These are phyloP conservation scores for Auriscalpium vulgare DNA, from an alignment of 768 basidiomycete species.

Conservation along the genomic window DNA sequence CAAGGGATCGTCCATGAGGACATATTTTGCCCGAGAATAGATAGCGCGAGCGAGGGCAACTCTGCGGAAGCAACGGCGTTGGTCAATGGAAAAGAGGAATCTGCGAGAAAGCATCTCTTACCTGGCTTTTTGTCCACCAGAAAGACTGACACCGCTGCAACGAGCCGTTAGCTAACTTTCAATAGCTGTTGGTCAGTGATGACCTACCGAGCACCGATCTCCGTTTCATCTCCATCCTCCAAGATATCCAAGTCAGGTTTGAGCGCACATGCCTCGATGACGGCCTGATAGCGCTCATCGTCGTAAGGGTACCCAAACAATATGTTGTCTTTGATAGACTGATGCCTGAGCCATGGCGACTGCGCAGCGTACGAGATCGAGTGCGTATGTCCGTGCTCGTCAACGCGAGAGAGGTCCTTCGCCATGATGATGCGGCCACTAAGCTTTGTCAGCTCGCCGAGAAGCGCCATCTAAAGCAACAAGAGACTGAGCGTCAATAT, in stretches of 20 bases:
- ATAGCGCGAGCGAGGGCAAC: constrained; percentile 80
- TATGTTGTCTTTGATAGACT: constrained; percentile 53
- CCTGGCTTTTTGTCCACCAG: constrained; percentile 80
- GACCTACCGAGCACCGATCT: constrained; percentile 64
- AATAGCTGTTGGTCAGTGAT: not conserved
- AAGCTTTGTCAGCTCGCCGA: constrained; percentile 63
- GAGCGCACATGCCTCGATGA: constrained; percentile 79
- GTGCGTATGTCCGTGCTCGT: constrained; percentile 54
- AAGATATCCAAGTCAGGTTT: constrained; percentile 73
- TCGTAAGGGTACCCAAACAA: constrained; percentile 48
- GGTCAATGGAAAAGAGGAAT: no score
- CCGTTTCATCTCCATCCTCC: constrained; percentile 80
- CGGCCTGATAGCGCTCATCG: constrained; percentile 63
- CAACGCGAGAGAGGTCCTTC: constrained; percentile 52
- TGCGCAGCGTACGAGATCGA: constrained; percentile 41
- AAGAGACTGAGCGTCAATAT: no score
- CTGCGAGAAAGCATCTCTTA: constrained; percentile 17
- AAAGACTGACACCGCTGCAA: constrained; percentile 59
- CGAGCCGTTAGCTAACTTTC: not conserved
- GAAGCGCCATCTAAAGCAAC: constrained; percentile 49
- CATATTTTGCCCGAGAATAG: constrained; percentile 45
- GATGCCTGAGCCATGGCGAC: constrained; percentile 36
- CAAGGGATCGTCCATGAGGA: constrained; percentile 75
- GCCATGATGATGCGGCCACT: constrained; percentile 54
- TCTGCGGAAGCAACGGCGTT: constrained; percentile 25